phyloP scores from a whole-genome alignment of 148 eudicot species.

The Euryodendron excelsum region DNA sequence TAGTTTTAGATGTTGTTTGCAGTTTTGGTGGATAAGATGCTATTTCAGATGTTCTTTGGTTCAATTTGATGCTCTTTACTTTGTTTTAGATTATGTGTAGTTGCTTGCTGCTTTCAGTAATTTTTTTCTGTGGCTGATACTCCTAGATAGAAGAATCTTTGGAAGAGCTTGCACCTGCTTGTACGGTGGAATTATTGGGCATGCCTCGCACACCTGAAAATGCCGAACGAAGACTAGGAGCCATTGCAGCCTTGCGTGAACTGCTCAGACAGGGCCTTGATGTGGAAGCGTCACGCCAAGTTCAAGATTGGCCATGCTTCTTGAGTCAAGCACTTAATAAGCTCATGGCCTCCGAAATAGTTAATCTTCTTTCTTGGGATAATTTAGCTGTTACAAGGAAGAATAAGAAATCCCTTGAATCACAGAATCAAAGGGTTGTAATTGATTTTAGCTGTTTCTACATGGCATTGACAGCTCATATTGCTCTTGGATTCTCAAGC shows the following conservation, averaged over 20 bases:
- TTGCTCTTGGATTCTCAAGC: conserved; percentile 90
- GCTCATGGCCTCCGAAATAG: conserved; percentile 86
- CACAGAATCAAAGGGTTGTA: conserved; percentile 91
- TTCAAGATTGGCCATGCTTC: conserved; percentile 92
- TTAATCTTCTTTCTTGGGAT: conserved; percentile 94
- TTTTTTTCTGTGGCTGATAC: conserved; percentile 14
- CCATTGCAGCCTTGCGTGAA: conserved; percentile 89
- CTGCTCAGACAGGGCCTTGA: conserved; percentile 92
- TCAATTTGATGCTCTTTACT: too few species aligned
- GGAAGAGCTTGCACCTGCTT: conserved; percentile 93
- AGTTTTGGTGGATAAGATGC: conserved; percentile 3
- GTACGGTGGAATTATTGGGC: conserved; percentile 87
- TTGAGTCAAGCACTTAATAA: conserved; percentile 75
- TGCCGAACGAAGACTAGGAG: conserved; percentile 82
- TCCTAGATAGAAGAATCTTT: conserved; percentile 88
- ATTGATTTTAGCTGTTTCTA: conserved; percentile 82
- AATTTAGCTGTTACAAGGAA: conserved; percentile 75
- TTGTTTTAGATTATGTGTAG: not conserved
- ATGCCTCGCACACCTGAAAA: conserved; percentile 79
- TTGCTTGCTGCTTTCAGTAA: conserved; percentile 11
- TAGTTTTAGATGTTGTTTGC: not conserved
- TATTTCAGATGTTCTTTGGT: conserved; percentile 1
- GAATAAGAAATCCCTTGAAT: conserved; percentile 86
- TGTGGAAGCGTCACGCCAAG: conserved; percentile 69
- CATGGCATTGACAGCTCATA: conserved; percentile 71